Evolutionary conservation across 306 rosid genomes (phyloP).

Genomic region (Lotus japonicus): DNA sequence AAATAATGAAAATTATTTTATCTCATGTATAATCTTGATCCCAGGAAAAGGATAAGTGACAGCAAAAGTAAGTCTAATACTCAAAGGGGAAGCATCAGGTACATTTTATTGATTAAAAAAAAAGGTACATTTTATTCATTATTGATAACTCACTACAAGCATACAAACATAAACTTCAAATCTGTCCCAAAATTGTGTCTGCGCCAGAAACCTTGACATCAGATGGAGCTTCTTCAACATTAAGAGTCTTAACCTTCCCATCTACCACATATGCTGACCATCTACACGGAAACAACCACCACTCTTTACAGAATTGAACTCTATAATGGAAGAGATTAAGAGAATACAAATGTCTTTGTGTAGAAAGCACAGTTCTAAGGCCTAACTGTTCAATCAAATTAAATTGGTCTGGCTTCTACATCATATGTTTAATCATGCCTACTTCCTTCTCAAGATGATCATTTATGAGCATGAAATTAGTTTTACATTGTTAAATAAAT

Average conservation of each 20-base stretch:
- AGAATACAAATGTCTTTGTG: neutral
- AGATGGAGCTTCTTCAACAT: slow-evolving; percentile 91
- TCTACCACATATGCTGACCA: slow-evolving; percentile 96
- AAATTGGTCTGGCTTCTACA: neutral
- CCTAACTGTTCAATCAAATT: neutral
- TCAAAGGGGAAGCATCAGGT: neutral
- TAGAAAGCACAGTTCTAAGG: neutral
- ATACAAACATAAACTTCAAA: slow-evolving; percentile 31
- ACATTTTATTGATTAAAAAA: slow-evolving; percentile 21
- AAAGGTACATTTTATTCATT: slow-evolving; percentile 16
- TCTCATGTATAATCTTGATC: neutral
- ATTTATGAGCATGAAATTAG: neutral
- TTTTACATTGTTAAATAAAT: neutral
- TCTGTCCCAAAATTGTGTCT: slow-evolving; percentile 78
- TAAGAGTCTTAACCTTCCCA: slow-evolving; percentile 66
- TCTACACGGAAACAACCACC: slow-evolving; percentile 35
- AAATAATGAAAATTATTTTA: neutral
- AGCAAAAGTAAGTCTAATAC: neutral
- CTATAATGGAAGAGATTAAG: neutral
- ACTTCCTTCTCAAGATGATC: neutral
- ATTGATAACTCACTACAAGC: neutral
- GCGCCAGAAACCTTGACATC: slow-evolving; percentile 92
- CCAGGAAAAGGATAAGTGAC: neutral
- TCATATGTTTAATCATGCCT: neutral
- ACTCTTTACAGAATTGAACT: slow-evolving; percentile 10